Evolutionary conservation across 192 early-diverging fungal species (phyloP).

Genomic region (Chytriomyces hyalinus): DNA sequence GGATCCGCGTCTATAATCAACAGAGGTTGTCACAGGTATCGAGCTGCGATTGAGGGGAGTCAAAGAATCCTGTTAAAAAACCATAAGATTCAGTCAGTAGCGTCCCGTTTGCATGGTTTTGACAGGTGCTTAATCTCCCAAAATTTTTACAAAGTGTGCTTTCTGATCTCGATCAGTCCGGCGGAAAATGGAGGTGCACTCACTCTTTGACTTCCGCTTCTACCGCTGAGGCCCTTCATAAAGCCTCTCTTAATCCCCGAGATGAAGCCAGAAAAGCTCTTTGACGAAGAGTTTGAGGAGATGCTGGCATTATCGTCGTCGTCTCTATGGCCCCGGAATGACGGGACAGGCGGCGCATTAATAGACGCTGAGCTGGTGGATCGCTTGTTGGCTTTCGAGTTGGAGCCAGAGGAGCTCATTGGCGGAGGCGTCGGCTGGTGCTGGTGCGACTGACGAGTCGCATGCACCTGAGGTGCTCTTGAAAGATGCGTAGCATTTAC

Average conservation of each 20-base stretch:
- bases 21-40: too few species aligned
- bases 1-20: too few species aligned
- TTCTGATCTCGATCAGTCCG: background rate
- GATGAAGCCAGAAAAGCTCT: constrained; percentile 29
- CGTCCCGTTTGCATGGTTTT: too few species aligned
- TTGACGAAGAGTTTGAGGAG: constrained; percentile 6
- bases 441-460: background rate
- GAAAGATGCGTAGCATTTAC: too few species aligned
- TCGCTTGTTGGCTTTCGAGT: background rate
- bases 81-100: too few species aligned
- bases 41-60: too few species aligned
- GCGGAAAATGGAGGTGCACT: background rate
- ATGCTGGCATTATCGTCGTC: constrained; percentile 26
- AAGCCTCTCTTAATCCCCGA: constrained; percentile 26
- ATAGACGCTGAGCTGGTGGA: background rate
- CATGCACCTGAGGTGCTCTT: too few species aligned
- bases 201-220: constrained; percentile 2
- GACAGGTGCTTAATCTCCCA: too few species aligned
- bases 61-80: too few species aligned
- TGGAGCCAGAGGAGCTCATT: background rate
- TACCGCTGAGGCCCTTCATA: constrained; percentile 2
- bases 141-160: too few species aligned
- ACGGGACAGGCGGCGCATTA: background rate
- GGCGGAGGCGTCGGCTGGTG: background rate
- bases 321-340: background rate